These are phyloP conservation scores for Pichia sp. DNA, from an alignment of 1,139 yeast species.

Conservation along the genomic window DNA sequence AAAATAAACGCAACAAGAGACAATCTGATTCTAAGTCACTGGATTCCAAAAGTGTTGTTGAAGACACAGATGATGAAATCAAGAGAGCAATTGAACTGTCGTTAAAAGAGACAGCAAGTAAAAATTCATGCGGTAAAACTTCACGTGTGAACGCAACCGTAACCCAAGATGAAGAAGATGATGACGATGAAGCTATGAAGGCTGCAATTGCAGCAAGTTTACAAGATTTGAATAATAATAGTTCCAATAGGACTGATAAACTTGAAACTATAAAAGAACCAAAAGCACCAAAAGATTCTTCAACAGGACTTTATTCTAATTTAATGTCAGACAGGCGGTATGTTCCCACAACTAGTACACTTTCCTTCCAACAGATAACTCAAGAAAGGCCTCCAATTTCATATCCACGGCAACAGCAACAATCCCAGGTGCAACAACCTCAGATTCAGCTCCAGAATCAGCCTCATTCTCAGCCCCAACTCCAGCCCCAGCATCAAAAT, in stretches of 20 bases:
- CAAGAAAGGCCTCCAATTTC: not conserved
- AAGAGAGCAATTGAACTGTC: conserved; percentile 76
- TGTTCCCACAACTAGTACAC: not conserved
- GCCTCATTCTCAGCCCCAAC: conserved; percentile 12
- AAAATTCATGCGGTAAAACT: not conserved
- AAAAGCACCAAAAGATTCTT: conserved; percentile 16
- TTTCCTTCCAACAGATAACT: not conserved
- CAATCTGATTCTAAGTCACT: not conserved
- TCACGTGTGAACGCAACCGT: not conserved
- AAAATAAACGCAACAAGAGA: conserved; percentile 14
- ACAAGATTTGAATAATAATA: conserved; percentile 52
- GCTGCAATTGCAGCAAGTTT: conserved; percentile 96
- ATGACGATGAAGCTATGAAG: conserved; percentile 83
- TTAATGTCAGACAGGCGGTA: conserved; percentile 11
- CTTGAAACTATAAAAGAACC: not conserved
- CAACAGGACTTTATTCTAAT: conserved; percentile 28
- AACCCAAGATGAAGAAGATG: conserved; percentile 46
- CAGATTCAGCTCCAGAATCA: not conserved
- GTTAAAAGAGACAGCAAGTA: conserved; percentile 44
- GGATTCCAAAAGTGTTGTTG: conserved; percentile 7
- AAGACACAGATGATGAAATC: conserved; percentile 72
- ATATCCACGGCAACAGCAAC: conserved; percentile 20
- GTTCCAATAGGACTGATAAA: not conserved
- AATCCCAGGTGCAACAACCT: not conserved
- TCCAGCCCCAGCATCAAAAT: conserved; percentile 22